Evolutionary conservation across 768 basidiomycete genomes (phyloP).

Genomic region (button mushroom (Agaricus bisporus)): DNA sequence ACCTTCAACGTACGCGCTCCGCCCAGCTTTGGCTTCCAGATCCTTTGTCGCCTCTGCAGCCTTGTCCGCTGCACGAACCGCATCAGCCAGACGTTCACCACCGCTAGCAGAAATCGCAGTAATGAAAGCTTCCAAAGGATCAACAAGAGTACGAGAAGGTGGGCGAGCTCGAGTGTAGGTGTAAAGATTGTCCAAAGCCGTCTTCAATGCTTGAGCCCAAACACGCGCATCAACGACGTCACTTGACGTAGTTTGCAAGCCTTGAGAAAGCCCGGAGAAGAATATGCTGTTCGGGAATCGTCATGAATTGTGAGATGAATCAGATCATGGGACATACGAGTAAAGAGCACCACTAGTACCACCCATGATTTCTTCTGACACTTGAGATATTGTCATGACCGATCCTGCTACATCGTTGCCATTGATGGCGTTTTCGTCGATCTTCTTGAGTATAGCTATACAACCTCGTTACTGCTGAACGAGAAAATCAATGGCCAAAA

Average conservation of each 20-base stretch:
- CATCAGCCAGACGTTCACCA: constrained; percentile 33
- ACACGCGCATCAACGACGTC: constrained; percentile 37
- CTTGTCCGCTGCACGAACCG: constrained; percentile 51
- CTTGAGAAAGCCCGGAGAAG: constrained; percentile 82
- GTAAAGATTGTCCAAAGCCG: constrained; percentile 59
- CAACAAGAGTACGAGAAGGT: constrained; percentile 89
- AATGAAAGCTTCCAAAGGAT: constrained; percentile 81
- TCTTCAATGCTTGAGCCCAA: constrained; percentile 56
- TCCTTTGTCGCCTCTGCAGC: constrained; percentile 74
- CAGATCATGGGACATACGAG: constrained; percentile 49
- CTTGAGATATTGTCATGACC: constrained; percentile 62
- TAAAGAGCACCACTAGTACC: constrained; percentile 90
- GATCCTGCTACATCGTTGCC: constrained; percentile 62
- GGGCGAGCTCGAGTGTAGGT: constrained; percentile 85
- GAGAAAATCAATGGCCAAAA: not conserved
- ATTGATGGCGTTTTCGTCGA: constrained; percentile 48
- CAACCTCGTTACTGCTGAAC: not conserved
- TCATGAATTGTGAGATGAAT: not conserved
- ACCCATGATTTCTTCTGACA: constrained; percentile 83
- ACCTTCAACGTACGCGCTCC: constrained; percentile 83
- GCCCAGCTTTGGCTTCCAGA: constrained; percentile 78
- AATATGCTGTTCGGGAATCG: constrained; percentile 58
- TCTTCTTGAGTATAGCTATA: constrained; percentile 53
- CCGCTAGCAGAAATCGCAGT: constrained; percentile 27
- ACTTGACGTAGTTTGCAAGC: constrained; percentile 39